Percentiles rank a stretch among this genome's conserved stretches.
phyloP scores from a whole-genome alignment of 176 grass and related monocot species.

The Eragrostis curvula region DNA sequence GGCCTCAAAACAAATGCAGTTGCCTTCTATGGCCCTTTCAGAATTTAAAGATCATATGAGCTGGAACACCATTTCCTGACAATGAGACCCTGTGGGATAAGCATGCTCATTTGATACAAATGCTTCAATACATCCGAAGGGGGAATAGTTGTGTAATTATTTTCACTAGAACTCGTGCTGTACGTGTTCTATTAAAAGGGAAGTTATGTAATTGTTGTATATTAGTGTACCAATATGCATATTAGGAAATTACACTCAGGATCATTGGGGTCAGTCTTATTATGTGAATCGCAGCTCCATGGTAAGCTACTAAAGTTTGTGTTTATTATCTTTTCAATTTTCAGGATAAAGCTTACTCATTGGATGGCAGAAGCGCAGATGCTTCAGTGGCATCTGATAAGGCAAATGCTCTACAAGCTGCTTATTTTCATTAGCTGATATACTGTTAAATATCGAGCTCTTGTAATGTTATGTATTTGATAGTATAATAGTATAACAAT shows the following conservation, averaged over 20 bases:
- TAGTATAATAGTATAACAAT: background rate
- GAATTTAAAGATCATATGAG: background rate
- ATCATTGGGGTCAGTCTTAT: background rate
- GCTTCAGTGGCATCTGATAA: slow-evolving; percentile 48
- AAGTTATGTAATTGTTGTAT: background rate
- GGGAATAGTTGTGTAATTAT: background rate
- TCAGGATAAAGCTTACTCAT: slow-evolving; percentile 58
- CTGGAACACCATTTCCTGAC: background rate
- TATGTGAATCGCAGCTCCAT: background rate
- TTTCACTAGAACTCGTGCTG: background rate
- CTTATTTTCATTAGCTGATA: slow-evolving; percentile 32
- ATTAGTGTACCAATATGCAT: background rate
- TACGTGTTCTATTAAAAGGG: background rate
- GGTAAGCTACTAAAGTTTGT: background rate
- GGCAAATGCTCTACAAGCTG: slow-evolving; percentile 49
- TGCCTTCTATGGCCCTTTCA: no score
- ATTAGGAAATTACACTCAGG: background rate
- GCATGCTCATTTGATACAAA: background rate
- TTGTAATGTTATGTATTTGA: background rate
- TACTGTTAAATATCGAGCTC: background rate
- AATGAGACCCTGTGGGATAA: background rate
- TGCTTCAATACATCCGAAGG: background rate
- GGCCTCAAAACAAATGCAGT: no score
- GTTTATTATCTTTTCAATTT: background rate
- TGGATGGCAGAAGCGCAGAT: slow-evolving; percentile 47